Evolutionary conservation across 1,284 basidiomycete genomes (phyloP), one percentile per base, ranked within the genome.

Genomic region (Trichosporon coremiiforme): DNA sequence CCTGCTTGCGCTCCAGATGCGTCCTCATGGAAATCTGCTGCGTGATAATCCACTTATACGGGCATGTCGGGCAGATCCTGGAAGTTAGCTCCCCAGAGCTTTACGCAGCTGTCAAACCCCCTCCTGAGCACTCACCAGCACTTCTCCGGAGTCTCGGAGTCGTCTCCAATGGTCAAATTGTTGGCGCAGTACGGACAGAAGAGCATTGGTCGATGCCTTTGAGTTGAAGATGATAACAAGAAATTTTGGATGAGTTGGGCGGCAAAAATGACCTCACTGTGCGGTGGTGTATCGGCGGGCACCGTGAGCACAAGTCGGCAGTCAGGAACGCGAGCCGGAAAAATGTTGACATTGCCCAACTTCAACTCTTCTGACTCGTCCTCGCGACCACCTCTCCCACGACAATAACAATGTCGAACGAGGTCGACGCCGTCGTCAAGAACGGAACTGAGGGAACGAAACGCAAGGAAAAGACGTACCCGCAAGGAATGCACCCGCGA

Each of bases 161-260:
- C 72, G 69, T 78, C 77, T 20, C 81, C 82, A 66, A 98, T 92
- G 66, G 94, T 89, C 17, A 98, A 88, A 70, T 94, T 87, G 82
- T 98, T 98, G 63, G 93, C 90, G 80, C 96, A 99, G 68, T 91
- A 94, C 45, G 95, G 95, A 80, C 96, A 98, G 86, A 97, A 97
- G 33, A 96, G 87, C 94, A 95, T 94, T 33, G 60, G 57, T 62
- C 29, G 29, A 35, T 33, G 57, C 17, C 57, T n/a, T 15, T 12
- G 29, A 22, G 57, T 20, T 8, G 33, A 35, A n/a, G 31, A 35
- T 62, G 57, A 62, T 31, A 62, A 62, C 57, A 62, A 20, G 20
- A 35, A 62, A 62, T 35, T 62, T 62, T 62, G 29, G 57, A 35
- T 7, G 17, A 10, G 12, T 35, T 62, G 57, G 17, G 57, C 57